Percentiles rank a stretch among this genome's conserved stretches.
Evolutionary conservation across 2,329 filamentous ascomycete species (phyloP).

Genomic region (Hortaea werneckii): DNA sequence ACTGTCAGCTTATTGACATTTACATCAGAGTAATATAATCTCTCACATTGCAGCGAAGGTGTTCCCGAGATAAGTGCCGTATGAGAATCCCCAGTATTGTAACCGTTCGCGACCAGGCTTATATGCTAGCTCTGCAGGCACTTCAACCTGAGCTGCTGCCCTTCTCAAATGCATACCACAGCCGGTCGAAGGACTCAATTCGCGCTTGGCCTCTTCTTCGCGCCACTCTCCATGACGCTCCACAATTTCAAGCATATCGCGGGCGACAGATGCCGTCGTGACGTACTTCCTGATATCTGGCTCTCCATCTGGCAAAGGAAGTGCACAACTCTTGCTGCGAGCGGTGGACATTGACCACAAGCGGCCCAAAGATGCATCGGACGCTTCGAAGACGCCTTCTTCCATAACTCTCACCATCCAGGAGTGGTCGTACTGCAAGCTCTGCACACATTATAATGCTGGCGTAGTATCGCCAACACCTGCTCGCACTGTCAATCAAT

Average conservation of each 20-base stretch:
- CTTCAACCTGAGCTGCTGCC: background rate
- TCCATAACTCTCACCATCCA: slow-evolving; percentile 28
- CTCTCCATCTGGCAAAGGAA: slow-evolving; percentile 15
- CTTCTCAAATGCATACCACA: background rate
- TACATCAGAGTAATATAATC: background rate
- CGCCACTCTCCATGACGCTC: slow-evolving; percentile 30
- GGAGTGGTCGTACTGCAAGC: slow-evolving; percentile 21
- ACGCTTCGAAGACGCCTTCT: slow-evolving; percentile 25
- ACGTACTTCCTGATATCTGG: slow-evolving; percentile 34
- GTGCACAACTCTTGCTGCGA: slow-evolving; percentile 19
- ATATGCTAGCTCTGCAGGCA: slow-evolving; percentile 6
- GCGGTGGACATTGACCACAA: slow-evolving; percentile 33
- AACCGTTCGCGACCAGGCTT: slow-evolving; percentile 26
- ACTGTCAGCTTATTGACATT: background rate
- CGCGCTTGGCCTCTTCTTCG: slow-evolving; percentile 15
- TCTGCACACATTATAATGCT: slow-evolving; percentile 25
- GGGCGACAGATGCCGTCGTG: slow-evolving; percentile 37
- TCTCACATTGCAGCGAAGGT: slow-evolving; percentile 32
- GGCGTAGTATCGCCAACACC: slow-evolving; percentile 27
- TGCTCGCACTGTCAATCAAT: background rate
- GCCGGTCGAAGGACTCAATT: background rate
- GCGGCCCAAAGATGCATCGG: slow-evolving; percentile 32
- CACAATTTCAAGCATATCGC: slow-evolving; percentile 41
- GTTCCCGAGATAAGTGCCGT: slow-evolving; percentile 36
- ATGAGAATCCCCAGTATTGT: slow-evolving; percentile 31